A percentile compares a stretch with the other conserved stretches of the same genome.
phyloP scores from a whole-genome alignment of 2,329 filamentous ascomycete genomes.

The Colletotrichum musicola region DNA sequence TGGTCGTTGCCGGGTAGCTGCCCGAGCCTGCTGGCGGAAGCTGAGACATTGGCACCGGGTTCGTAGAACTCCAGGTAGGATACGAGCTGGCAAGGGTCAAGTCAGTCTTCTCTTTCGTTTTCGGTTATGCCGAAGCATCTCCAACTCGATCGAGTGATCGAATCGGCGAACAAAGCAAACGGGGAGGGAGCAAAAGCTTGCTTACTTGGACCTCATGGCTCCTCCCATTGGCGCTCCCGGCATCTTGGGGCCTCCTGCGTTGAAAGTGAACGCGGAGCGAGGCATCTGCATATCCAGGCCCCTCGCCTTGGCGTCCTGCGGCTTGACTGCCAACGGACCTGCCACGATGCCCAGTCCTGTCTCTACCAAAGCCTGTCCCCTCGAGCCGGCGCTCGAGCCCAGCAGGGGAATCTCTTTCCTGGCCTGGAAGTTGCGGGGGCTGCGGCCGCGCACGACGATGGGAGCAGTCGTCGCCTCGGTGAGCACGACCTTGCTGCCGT shows the following conservation, averaged over 20 bases:
- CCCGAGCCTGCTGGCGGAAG: conserved; percentile 60
- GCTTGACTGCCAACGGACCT: conserved; percentile 66
- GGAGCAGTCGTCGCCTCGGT: conserved; percentile 89
- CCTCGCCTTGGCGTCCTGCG: conserved; percentile 65
- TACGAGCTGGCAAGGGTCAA: conserved; percentile 61
- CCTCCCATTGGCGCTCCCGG: conserved; percentile 63
- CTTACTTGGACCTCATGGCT: conserved; percentile 70
- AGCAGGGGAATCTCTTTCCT: conserved; percentile 92
- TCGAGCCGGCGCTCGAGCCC: conserved; percentile 79
- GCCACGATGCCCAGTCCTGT: conserved; percentile 72
- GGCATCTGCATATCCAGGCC: conserved; percentile 68
- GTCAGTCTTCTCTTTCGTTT: conserved; percentile 6
- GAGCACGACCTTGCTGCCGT: conserved; percentile 84
- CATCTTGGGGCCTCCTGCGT: conserved; percentile 63
- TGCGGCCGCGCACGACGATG: conserved; percentile 93
- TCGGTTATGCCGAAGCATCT: background rate
- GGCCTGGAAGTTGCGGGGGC: conserved; percentile 93
- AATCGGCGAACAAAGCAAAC: background rate
- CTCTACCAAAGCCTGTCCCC: conserved; percentile 80
- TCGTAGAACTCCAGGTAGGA: conserved; percentile 65
- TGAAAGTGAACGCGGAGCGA: conserved; percentile 70
- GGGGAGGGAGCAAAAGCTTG: conserved; percentile 40
- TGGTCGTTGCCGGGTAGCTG: conserved; percentile 63
- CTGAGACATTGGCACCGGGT: conserved; percentile 60
- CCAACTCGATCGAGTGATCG: conserved; percentile 3